A percentile compares a stretch with the other conserved stretches of the same genome.
Evolutionary conservation across 2,329 filamentous ascomycete species (phyloP).

Genomic region (Huntiella bhutanensis): DNA sequence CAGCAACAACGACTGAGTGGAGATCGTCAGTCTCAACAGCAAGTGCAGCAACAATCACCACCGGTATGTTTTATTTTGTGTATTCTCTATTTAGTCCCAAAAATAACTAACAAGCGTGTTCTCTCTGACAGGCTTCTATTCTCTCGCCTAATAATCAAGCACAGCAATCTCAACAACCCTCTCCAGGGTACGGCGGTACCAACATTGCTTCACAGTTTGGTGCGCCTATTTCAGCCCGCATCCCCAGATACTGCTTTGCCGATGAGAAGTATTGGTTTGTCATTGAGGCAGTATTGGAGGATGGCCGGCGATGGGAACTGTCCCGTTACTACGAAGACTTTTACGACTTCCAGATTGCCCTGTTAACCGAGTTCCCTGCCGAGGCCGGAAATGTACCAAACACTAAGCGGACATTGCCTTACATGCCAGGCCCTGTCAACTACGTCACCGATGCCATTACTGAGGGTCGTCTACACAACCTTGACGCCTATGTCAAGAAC

Average conservation of each 20-base stretch:
- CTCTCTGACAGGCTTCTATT: not conserved
- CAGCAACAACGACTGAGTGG: conserved; percentile 18
- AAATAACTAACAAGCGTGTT: not conserved
- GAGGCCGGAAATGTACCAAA: conserved; percentile 75
- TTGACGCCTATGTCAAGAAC: conserved; percentile 92
- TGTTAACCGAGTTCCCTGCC: conserved; percentile 77
- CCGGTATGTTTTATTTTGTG: not conserved
- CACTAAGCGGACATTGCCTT: conserved; percentile 68
- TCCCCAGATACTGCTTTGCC: conserved; percentile 84
- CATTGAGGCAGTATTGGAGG: conserved; percentile 77
- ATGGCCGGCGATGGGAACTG: conserved; percentile 81
- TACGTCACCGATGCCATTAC: conserved; percentile 98
- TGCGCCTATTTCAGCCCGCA: conserved; percentile 64
- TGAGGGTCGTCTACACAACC: conserved; percentile 74
- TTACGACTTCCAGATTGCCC: conserved; percentile 93
- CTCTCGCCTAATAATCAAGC: not conserved
- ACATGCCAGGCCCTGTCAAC: conserved; percentile 95
- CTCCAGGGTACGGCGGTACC: conserved; percentile 1
- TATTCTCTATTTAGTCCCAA: not conserved
- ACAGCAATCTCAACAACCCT: conserved; percentile 1
- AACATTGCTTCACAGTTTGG: conserved; percentile 37
- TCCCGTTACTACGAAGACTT: conserved; percentile 96
- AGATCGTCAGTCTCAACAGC: conserved; percentile 5
- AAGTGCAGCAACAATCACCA: conserved; percentile 7
- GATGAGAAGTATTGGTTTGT: conserved; percentile 99